Conservation (phyloP, 352 stramenopile genomes). For the Phytophthora aleatoria region DNA sequence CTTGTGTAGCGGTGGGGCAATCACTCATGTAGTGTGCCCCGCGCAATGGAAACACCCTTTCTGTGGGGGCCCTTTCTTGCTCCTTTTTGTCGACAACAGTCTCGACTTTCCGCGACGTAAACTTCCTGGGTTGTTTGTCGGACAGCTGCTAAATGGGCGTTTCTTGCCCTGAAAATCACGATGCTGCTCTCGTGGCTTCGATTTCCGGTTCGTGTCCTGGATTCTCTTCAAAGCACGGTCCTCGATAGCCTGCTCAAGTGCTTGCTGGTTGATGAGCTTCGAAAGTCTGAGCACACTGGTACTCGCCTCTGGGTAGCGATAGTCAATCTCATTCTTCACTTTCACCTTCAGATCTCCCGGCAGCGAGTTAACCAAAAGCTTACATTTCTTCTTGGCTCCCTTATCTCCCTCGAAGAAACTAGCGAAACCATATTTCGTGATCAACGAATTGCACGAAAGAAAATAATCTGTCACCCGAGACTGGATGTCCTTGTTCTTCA, state of each 20-base stretch:
- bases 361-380: conserved; percentile 5
- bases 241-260: neutral
- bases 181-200: too few species aligned
- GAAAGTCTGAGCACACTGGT: neutral
- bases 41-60: neutral
- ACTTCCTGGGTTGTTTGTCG: neutral
- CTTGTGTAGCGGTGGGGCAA: neutral
- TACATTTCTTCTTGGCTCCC: conserved; percentile 13
- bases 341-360: neutral
- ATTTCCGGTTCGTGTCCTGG: neutral
- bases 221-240: neutral
- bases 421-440: too few species aligned
- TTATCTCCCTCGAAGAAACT: neutral
- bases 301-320: neutral
- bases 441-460: too few species aligned
- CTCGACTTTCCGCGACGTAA: neutral
- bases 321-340: conserved; percentile 14
- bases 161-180: neutral
- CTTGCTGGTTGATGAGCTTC: neutral
- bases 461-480: neutral
- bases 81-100: neutral
- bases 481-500: neutral
- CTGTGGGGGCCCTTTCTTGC: neutral
- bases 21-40: neutral
- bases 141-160: neutral